Evolutionary conservation across 106 monocot species (phyloP), one percentile per base, ranked within the genome.

Genomic region (Iris macrosiphon): DNA sequence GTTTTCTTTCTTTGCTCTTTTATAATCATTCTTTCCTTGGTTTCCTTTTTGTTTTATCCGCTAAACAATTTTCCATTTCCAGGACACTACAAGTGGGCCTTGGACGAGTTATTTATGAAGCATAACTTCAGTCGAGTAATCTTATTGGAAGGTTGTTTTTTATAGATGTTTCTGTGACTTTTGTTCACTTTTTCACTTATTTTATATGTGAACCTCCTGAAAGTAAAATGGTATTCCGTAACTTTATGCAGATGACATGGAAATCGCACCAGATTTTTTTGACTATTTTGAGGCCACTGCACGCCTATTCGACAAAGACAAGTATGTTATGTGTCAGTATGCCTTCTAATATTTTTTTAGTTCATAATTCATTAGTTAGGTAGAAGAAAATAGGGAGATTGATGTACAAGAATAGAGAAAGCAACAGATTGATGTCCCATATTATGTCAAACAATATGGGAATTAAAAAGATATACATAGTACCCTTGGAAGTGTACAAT

Each of bases 211-310:
- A 21, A 41, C 60, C 13, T 45, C 54, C 18, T 29, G 17, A 37
- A 19, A 21, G 6, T 31, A 3, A 35, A 40, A 23, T 29, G 11
- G 26, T 26, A 20, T 6, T 33, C n/a, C 9, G 27, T 52, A 28
- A 40, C 16, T 59, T 48, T 49, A 25, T 54, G 61, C 86, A 96
- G 96, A 96, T 83, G 96, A 96, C 65, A 96, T 96, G 96, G 96
- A 90, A 68, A 89, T 96, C 68, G 82, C 96, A 41, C 83, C 96
- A 17, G 96, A 96, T 69, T 96, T 96, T 67, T 96, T 96, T 83
- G 86, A 87, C 40, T 96, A 96, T 60, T 96, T 96, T 65, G 96
- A 90, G 61, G 96, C 96, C 45, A 67, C 90, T 49, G 68, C 90
- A 28, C 20, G 50, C 33, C 49, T 96, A 29, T 72, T 96, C 20